phyloP scores from a whole-genome alignment of 768 basidiomycete genomes.

The Naganishia vishniacii region DNA sequence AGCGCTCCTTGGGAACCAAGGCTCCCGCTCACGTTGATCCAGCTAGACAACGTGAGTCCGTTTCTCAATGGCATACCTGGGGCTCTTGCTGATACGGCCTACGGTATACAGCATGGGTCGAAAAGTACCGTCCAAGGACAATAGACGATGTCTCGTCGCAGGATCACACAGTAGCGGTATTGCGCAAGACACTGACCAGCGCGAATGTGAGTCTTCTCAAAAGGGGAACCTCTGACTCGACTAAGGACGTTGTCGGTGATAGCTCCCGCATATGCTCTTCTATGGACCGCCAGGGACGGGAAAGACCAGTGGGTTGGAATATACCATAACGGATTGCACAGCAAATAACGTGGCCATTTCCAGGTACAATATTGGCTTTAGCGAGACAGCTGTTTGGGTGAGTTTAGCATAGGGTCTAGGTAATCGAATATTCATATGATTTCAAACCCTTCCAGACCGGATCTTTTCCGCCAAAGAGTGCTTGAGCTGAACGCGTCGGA shows the following conservation, averaged over 20 bases:
- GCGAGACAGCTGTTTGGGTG: conserved; percentile 91
- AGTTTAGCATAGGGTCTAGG: conserved; percentile 33
- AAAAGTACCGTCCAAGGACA: conserved; percentile 97
- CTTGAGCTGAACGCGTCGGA: conserved; percentile 98
- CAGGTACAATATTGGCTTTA: conserved; percentile 83
- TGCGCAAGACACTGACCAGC: conserved; percentile 81
- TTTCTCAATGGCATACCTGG: background rate
- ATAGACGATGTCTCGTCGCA: conserved; percentile 97
- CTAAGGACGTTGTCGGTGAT: no score
- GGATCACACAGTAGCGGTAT: conserved; percentile 88
- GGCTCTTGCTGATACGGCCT: background rate
- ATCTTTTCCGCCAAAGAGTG: conserved; percentile 85
- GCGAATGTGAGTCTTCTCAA: conserved; percentile 66
- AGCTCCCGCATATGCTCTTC: conserved; percentile 99
- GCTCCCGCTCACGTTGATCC: conserved; percentile 16
- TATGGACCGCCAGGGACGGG: conserved; percentile 98
- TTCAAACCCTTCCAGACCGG: conserved; percentile 59
- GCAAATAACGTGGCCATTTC: conserved; percentile 9
- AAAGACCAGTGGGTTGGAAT: conserved; percentile 63
- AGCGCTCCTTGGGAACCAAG: conserved; percentile 3
- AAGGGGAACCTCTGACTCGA: no score
- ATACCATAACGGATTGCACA: no score
- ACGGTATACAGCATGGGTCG: conserved; percentile 67
- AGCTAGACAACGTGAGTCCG: conserved; percentile 20
- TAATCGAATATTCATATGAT: background rate